These are phyloP conservation scores for cucumber (Cucumis sativus) DNA, from an alignment of 306 rosid species.

Conservation along the genomic window DNA sequence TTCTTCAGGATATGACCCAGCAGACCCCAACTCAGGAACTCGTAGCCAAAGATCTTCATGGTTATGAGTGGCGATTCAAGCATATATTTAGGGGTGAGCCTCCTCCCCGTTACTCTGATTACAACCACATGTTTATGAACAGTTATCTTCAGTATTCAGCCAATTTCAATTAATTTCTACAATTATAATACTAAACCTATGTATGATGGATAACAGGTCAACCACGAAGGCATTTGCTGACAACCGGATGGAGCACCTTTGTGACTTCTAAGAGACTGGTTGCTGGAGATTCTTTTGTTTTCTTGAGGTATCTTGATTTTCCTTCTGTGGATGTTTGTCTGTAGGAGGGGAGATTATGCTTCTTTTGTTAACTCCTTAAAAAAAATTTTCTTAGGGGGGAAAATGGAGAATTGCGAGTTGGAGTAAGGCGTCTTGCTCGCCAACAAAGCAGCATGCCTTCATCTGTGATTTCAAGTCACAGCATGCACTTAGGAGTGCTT, in stretches of 20 bases:
- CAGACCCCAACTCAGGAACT: constrained; percentile 88
- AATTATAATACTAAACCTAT: not conserved
- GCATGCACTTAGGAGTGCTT: constrained; percentile 95
- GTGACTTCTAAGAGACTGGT: constrained; percentile 87
- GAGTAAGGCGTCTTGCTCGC: constrained; percentile 75
- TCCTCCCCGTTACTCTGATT: not conserved
- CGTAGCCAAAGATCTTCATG: constrained; percentile 86
- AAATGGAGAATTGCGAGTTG: constrained; percentile 75
- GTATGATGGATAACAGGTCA: constrained; percentile 44
- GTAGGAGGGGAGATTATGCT: too few species aligned
- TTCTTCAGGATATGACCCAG: constrained; percentile 71
- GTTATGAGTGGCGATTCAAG: constrained; percentile 91
- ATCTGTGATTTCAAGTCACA: constrained; percentile 85
- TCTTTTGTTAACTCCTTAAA: not conserved
- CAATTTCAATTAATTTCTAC: not conserved
- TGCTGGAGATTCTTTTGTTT: constrained; percentile 89
- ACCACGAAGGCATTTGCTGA: constrained; percentile 92
- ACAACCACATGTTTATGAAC: not conserved
- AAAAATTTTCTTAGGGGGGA: constrained; percentile 34
- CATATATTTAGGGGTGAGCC: constrained; percentile 82
- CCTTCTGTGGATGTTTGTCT: not conserved
- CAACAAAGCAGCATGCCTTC: constrained; percentile 84
- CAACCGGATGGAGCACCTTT: constrained; percentile 98
- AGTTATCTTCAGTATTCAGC: not conserved
- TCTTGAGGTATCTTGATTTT: constrained; percentile 41